These are phyloP conservation scores for Podospora comata DNA, from an alignment of 495 filamentous ascomycete species.

Conservation along the genomic window DNA sequence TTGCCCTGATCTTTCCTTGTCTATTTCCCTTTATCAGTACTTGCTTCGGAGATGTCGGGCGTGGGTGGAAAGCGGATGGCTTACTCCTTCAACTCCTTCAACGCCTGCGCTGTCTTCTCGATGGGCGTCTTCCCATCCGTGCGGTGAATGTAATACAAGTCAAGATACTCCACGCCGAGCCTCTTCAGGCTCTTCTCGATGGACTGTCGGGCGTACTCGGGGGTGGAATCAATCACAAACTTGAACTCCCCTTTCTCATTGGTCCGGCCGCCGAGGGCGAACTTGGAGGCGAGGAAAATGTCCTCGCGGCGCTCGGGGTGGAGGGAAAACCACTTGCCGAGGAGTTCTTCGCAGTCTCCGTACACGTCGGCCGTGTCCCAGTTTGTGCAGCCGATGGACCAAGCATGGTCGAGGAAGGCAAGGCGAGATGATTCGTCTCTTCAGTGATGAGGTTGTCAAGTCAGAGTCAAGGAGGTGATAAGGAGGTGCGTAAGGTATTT, in stretches of 20 bases:
- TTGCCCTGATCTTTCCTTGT: constrained; percentile 71
- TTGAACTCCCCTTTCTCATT: constrained; percentile 43
- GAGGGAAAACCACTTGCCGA: constrained; percentile 62
- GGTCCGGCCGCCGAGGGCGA: constrained; percentile 40
- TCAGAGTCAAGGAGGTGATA: neutral
- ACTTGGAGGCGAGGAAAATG: constrained; percentile 66
- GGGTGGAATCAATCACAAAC: constrained; percentile 49
- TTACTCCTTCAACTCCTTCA: constrained; percentile 22
- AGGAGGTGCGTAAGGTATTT: too few relatives aligned
- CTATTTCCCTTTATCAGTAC: constrained; percentile 45
- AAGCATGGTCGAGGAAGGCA: constrained; percentile 19
- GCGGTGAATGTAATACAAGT: constrained; percentile 76
- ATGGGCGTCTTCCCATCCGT: constrained; percentile 52
- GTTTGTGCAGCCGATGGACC: constrained; percentile 38
- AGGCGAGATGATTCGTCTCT: constrained; percentile 22
- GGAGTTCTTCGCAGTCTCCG: constrained; percentile 61
- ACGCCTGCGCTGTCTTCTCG: constrained; percentile 46
- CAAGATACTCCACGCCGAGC: constrained; percentile 67
- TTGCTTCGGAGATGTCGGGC: neutral
- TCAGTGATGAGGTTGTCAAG: constrained; percentile 24
- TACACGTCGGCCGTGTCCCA: constrained; percentile 84
- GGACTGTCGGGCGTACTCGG: constrained; percentile 64
- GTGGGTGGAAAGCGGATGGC: neutral
- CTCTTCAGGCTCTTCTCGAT: constrained; percentile 55
- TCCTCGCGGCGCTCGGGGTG: constrained; percentile 62